phyloP scores from a whole-genome alignment of 768 basidiomycete genomes.

The Dacryopinax spathularia region DNA sequence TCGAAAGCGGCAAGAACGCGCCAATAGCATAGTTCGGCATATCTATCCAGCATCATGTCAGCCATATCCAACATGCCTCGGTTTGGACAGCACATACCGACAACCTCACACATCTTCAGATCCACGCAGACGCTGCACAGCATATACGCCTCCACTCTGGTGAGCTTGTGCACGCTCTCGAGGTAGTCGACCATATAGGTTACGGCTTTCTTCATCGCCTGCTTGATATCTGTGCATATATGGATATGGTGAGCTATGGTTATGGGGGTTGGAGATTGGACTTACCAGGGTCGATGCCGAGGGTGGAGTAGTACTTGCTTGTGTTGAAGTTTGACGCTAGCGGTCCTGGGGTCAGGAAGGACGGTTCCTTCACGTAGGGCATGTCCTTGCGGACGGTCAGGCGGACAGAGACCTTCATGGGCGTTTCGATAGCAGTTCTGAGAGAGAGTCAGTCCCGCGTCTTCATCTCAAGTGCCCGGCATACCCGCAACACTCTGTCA shows the following conservation, averaged over 20 bases:
- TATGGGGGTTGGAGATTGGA: neutral
- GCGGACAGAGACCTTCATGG: slow-evolving; percentile 41
- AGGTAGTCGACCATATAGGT: slow-evolving; percentile 45
- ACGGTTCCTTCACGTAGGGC: slow-evolving; percentile 44
- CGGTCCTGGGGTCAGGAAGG: slow-evolving; percentile 30
- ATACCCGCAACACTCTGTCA: slow-evolving; percentile 42
- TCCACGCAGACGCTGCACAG: slow-evolving; percentile 48
- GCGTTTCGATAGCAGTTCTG: slow-evolving; percentile 53
- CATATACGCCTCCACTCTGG: slow-evolving; percentile 42
- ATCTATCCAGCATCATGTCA: neutral
- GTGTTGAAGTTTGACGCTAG: slow-evolving; percentile 17
- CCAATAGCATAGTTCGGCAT: neutral
- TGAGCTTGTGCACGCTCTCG: slow-evolving; percentile 30
- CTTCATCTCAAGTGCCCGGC: too few relatives aligned
- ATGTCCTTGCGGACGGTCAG: slow-evolving; percentile 44
- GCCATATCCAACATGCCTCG: neutral
- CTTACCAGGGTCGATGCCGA: slow-evolving; percentile 37
- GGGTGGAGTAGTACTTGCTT: slow-evolving; percentile 42
- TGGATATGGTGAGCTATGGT: neutral
- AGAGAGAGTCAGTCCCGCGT: too few relatives aligned
- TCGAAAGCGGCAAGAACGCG: neutral
- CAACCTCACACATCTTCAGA: slow-evolving; percentile 49
- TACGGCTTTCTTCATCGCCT: slow-evolving; percentile 42
- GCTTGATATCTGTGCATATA: slow-evolving; percentile 30
- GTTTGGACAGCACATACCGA: slow-evolving; percentile 14